Base-by-base conservation (phyloP, 345 rosid species). In the Euphorbia lathyris region DNA sequence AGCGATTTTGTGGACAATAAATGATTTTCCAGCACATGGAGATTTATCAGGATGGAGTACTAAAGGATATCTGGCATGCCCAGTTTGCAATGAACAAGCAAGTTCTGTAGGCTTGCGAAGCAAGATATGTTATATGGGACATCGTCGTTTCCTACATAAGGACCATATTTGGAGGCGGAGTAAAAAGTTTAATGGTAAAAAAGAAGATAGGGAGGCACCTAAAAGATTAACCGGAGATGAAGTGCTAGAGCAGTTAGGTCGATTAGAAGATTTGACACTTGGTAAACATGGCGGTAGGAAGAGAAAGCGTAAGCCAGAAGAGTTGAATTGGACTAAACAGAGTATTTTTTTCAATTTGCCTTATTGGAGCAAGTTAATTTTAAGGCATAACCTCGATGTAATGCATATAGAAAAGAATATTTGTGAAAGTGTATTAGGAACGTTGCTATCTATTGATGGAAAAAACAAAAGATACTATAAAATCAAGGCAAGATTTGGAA, bases 391-490 rank as follows among this genome's bases (percentile, higher is more conserved):
- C 4, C 11, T 36, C 4, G 14, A 7, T 1, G 25, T 65, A 23
- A 57, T 32, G 34, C 60, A 57, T 30, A 57, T 25, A 9, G 60
- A 26, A 26, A 57, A 57, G 17, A 57, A 57, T 12, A 57, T 57
- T 57, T 57, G 34, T 57, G 34, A 53, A 27, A 53, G 58, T 53
- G 26, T 57, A 10, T 57, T 57, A 57, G 34, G 60, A 11, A 57
- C 60, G 7, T 25, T 57, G 19, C 3, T 57, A 19, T 10, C 6
- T 25, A 57, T 57, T 1, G 7, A 57, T 26, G 60, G 60, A n/a
- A 7, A 57, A 57, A 57, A 57, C 19, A 57, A 57, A 57, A 57
- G 60, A 57, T 8, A n/a, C n/a, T n/a, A n/a, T n/a, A n/a, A n/a
- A n/a, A n/a, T n/a, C n/a, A n/a, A n/a, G n/a, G n/a, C n/a, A 57